Evolutionary conservation across 176 grass and related monocot genomes (phyloP), one percentile per base, ranked within the genome.

Genomic region (Melocanna baccifera): DNA sequence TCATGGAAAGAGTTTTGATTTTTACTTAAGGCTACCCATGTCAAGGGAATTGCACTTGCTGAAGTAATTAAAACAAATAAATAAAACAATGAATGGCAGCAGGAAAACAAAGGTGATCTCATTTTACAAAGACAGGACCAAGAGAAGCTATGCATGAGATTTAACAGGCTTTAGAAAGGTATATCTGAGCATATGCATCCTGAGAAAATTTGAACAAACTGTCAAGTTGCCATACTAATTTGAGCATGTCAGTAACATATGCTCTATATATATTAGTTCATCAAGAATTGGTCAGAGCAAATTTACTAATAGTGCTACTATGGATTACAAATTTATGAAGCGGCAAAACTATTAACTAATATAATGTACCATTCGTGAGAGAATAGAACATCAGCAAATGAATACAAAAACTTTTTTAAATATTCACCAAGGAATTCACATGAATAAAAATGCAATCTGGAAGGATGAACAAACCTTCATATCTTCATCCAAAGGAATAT

Each of bases 401-500:
- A 68, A 39, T 57, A 76, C 10, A 46, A 32, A 12, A 68, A 15
- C 18, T 34, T 59, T 48, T 30, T 58, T 7, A 52, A 67, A 67
- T 9, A 19, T 9, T 26, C 3, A 4, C 37, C 1, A 64, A 16
- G 3, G 45, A 78, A 83, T 77, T 66, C 45, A 36, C 36, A 71
- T n/a, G 10, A 57, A 78, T 22, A 51, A 77, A 76, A 39, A 78
- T 67, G 55, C 16, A 83, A 71, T 32, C 3, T 2, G 51, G 22
- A 72, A 82, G 9, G 59, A 61, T 58, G 73, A 64, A 71, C 83
- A 48, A 69, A 97, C 94, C 94, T 94, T 97, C 94, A 97, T 92
- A 76, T 97, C 94, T 69, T 90, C 90, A 69, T 97, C 94, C 84
- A 97, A 81, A 73, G 92, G 94, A 83, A 97, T 97, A 85, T 94